phyloP scores from a whole-genome alignment of 75 land plant genomes.

The Picea sitchensis region DNA sequence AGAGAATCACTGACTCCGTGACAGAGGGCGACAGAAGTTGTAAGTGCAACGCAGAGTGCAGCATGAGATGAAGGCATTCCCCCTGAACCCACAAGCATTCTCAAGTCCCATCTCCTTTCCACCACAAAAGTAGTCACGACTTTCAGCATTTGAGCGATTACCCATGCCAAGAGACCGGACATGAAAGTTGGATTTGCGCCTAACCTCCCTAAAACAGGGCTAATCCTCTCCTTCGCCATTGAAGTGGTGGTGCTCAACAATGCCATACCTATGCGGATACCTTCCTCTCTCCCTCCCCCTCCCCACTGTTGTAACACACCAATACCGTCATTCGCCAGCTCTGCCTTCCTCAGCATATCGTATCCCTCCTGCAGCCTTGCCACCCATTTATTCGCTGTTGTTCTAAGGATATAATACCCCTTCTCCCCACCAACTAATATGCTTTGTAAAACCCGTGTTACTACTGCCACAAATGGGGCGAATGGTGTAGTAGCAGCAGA shows the following conservation, averaged over 20 bases:
- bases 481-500: not conserved
- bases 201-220: constrained; percentile 73
- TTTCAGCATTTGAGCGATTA: constrained; percentile 75
- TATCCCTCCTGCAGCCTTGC: not conserved
- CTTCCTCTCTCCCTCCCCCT: constrained; percentile 16
- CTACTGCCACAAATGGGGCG: constrained; percentile 5
- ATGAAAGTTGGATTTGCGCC: constrained; percentile 88
- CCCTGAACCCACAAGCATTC: constrained; percentile 73
- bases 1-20: constrained; percentile 83
- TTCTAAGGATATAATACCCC: not conserved
- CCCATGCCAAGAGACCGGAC: constrained; percentile 85
- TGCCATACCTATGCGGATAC: constrained; percentile 44
- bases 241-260: constrained; percentile 67
- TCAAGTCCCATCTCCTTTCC: constrained; percentile 76
- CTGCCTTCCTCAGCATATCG: not conserved
- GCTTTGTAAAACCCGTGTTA: constrained; percentile 6
- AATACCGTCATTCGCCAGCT: not conserved
- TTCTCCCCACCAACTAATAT: not conserved
- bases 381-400: not conserved
- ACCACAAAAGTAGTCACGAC: constrained; percentile 69
- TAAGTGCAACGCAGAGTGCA: constrained; percentile 80
- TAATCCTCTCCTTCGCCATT: constrained; percentile 54
- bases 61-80: constrained; percentile 99
- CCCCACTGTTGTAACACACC: not conserved
- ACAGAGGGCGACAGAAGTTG: constrained; percentile 85